Evolutionary conservation across 768 basidiomycete genomes (phyloP).

Genomic region (Auricularia sp.): DNA sequence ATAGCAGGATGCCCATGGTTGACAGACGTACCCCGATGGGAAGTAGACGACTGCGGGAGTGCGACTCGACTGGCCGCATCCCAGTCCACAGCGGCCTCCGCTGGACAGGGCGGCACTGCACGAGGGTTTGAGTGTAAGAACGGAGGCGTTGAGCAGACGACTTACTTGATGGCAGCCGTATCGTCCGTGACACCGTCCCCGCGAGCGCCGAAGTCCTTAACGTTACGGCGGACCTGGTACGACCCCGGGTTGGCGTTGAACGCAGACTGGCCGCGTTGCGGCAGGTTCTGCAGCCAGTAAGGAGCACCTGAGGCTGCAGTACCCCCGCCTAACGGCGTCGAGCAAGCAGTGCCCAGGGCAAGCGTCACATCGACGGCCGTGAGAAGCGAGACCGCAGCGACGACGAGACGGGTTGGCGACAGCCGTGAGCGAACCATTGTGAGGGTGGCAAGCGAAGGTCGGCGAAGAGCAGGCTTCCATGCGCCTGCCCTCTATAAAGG

Average conservation of each 20-base stretch:
- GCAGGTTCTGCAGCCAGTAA: background rate
- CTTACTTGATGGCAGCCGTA: slow-evolving; percentile 6
- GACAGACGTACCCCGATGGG: background rate
- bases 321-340: background rate
- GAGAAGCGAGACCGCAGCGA: background rate
- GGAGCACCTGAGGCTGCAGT: background rate
- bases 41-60: background rate
- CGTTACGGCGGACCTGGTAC: slow-evolving; percentile 6
- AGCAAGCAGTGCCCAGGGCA: background rate
- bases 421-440: background rate
- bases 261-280: background rate
- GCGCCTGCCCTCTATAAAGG: no score
- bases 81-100: background rate
- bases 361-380: background rate
- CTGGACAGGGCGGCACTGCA: background rate
- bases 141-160: background rate
- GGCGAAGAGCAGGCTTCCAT: background rate
- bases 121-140: background rate
- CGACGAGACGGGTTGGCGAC: background rate
- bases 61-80: background rate
- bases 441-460: background rate
- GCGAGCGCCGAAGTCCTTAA: slow-evolving; percentile 7
- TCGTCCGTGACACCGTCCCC: slow-evolving; percentile 6
- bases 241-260: background rate
- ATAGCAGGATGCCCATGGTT: background rate